These are phyloP conservation scores for Candida silvicultrix DNA, from an alignment of 805 yeast genomes.

Conservation along the genomic window DNA sequence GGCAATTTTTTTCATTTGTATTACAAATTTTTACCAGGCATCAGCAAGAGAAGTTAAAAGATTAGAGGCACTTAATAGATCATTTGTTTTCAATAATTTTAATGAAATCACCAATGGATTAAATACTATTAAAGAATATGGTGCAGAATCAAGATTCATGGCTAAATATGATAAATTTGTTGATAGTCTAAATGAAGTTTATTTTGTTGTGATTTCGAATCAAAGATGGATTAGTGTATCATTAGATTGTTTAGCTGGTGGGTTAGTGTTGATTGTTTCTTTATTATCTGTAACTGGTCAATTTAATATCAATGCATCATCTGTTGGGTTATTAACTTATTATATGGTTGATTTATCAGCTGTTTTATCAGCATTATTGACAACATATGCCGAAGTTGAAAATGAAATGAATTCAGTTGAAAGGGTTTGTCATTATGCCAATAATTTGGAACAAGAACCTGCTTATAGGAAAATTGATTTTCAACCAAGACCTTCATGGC, in stretches of 20 bases:
- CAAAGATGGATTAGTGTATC: constrained; percentile 62
- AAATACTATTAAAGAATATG: constrained; percentile 40
- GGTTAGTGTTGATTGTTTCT: constrained; percentile 46
- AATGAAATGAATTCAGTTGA: constrained; percentile 56
- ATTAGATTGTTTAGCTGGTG: constrained; percentile 41
- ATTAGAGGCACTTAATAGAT: constrained; percentile 44
- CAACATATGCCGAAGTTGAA: constrained; percentile 52
- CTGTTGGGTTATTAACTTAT: constrained; percentile 57
- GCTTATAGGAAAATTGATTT: constrained; percentile 43
- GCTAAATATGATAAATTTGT: constrained; percentile 41
- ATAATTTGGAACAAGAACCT: constrained; percentile 63
- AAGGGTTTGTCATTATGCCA: constrained; percentile 59
- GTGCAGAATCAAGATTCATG: constrained; percentile 29
- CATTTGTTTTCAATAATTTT: constrained; percentile 44
- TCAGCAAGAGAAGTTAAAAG: constrained; percentile 46
- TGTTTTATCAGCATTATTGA: constrained; percentile 42
- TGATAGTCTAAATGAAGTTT: constrained; percentile 49
- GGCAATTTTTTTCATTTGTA: constrained; percentile 34
- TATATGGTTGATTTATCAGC: constrained; percentile 57
- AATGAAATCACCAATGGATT: constrained; percentile 44
- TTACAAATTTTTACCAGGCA: constrained; percentile 41
- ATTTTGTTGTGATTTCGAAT: constrained; percentile 42
- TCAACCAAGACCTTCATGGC: constrained; percentile 47
- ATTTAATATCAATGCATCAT: constrained; percentile 49
- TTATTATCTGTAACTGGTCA: constrained; percentile 54